These are phyloP conservation scores for Carpinus viminea DNA, from an alignment of 306 rosid species.

Conservation along the genomic window DNA sequence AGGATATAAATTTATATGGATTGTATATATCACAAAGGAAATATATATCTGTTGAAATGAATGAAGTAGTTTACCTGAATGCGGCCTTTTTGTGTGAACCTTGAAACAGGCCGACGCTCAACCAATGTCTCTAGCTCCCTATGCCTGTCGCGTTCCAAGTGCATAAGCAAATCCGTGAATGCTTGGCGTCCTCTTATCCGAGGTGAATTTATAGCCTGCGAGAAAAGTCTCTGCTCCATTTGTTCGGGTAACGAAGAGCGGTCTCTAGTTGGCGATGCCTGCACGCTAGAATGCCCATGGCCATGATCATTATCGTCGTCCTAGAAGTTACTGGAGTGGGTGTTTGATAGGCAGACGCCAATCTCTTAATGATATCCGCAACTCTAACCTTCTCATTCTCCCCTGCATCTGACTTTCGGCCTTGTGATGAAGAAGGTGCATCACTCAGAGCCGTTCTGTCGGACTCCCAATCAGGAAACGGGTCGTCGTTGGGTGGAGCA, in stretches of 20 bases:
- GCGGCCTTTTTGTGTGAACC: constrained; percentile 70
- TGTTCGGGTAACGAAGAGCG: constrained; percentile 18
- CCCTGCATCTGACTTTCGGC: constrained; percentile 34
- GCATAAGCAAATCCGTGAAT: constrained; percentile 64
- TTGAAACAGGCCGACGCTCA: constrained; percentile 64
- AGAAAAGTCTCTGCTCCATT: constrained; percentile 29
- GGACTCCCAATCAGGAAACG: constrained; percentile 48
- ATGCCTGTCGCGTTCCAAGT: constrained; percentile 60
- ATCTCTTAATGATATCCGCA: constrained; percentile 64
- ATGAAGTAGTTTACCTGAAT: constrained; percentile 61
- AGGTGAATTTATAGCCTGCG: constrained; percentile 32
- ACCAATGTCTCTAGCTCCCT: constrained; percentile 56
- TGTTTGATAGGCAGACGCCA: constrained; percentile 36
- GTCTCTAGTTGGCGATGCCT: constrained; percentile 32
- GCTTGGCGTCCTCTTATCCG: constrained; percentile 82
- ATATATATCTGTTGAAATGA: not conserved
- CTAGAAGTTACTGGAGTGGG: constrained; percentile 25
- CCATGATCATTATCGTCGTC: constrained; percentile 48
- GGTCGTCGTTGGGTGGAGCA: constrained; percentile 26
- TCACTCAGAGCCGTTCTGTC: constrained; percentile 30
- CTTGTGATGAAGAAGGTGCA: constrained; percentile 33
- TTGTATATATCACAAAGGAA: not conserved
- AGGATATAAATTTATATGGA: no score
- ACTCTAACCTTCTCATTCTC: constrained; percentile 69
- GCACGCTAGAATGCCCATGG: constrained; percentile 36